Conservation (phyloP, 768 basidiomycete species). For the Boletus pseudopeckii region DNA sequence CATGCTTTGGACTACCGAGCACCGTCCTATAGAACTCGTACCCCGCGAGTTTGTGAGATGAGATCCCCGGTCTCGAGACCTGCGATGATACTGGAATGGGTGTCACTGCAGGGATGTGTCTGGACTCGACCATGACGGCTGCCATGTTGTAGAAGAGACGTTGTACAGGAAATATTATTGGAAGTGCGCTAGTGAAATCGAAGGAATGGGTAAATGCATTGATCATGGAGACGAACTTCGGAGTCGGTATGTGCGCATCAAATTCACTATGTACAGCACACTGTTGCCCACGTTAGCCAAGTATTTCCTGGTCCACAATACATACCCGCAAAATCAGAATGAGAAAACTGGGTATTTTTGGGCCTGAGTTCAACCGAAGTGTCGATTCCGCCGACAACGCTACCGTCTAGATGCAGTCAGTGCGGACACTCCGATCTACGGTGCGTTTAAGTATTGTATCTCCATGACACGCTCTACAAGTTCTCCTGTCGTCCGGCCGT, state of each 20-base stretch:
- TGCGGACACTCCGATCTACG: too few species aligned
- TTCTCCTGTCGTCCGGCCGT: too few species aligned
- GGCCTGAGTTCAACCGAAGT: background rate
- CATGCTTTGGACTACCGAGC: slow-evolving; percentile 79
- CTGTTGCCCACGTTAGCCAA: background rate
- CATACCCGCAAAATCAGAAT: background rate
- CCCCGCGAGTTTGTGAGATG: slow-evolving; percentile 52
- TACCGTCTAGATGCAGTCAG: background rate
- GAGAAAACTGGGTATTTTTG: background rate
- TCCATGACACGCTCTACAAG: background rate
- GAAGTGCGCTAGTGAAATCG: background rate
- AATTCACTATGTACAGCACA: too few species aligned
- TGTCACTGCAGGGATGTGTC: background rate
- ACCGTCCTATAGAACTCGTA: slow-evolving; percentile 82
- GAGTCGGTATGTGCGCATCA: background rate
- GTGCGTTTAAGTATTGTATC: background rate
- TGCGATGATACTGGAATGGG: background rate
- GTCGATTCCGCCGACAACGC: background rate
- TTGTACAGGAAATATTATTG: background rate
- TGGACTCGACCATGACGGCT: background rate
- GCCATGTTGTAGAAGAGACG: slow-evolving; percentile 8
- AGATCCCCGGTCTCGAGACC: background rate
- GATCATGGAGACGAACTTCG: background rate
- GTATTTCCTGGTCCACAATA: background rate
- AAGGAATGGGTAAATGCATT: slow-evolving; percentile 3